Base-by-base conservation (phyloP, 257 asterid genomes). In the Rubia yunnanensis region DNA sequence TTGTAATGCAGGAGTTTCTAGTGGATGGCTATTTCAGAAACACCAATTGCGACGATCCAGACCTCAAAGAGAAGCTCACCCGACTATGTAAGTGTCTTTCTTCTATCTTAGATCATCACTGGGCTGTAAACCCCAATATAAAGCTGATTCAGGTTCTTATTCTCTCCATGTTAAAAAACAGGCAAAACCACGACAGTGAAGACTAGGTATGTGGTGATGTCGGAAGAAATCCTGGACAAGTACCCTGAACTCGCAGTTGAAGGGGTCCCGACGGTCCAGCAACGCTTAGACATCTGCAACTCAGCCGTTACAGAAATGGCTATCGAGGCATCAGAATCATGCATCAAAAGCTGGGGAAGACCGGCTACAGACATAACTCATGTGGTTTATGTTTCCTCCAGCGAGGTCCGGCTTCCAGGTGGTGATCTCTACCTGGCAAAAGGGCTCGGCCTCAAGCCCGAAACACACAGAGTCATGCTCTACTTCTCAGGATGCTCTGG, bases 401-500 rank as follows among this genome's bases (percentile, higher is more conserved):
- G 97, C 22, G 97, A 94, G 73, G 98, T 79, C 56, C 84, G 99
- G 15, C 71, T 94, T 11, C 99, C 99, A 2, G 99, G 99, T 1
- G 98, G 99, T 1, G 98, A 94, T 61, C 90, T 94, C 26, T 84
- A 85, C 83, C 87, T 94, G 5, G 95, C 99, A 5, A 85, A 82
- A 60, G 99, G 95, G 20, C 87, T 94, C 5, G 98, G 95, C 35
- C 86, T 94, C 36, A 50, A 67, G 65, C 92, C 94, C 18, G 60
- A 80, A 30, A 86, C 95, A 23, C 83, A 76, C 7, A 70, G 98
- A 26, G 86, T 82, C 64, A 88, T 72, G 92, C 85, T 94, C 75
- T 90, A 94, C 78, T 94, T 94, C 52, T 82, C 95, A 5, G 96
- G 99, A 74, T 94, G 97, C 86, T 90, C 99, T 0, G 97, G 99